A percentile compares a stretch with the other conserved stretches of the same genome.
Evolutionary conservation across 257 asterid genomes (phyloP).

Genomic region (Petunia secreta): DNA sequence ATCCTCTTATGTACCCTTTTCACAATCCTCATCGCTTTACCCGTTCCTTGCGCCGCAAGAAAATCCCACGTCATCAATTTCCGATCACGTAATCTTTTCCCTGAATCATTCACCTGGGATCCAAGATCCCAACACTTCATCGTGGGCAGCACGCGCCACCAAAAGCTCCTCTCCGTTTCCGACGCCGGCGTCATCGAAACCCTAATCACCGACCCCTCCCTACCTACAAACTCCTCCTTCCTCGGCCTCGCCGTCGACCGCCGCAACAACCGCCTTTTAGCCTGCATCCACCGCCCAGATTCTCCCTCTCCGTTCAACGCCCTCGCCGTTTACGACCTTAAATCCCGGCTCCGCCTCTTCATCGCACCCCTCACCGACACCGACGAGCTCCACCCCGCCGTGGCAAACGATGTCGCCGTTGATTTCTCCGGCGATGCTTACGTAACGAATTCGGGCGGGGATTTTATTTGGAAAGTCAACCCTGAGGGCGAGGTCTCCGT

Average conservation of each 20-base stretch:
- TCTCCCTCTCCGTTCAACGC: conserved; percentile 52
- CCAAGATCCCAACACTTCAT: conserved; percentile 74
- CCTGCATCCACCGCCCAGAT: conserved; percentile 50
- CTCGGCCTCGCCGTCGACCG: conserved; percentile 67
- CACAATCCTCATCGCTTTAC: conserved; percentile 27
- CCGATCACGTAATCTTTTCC: conserved; percentile 63
- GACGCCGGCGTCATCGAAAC: conserved; percentile 73
- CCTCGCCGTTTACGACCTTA: conserved; percentile 61
- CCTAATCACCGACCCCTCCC: conserved; percentile 53
- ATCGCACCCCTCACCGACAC: conserved; percentile 49
- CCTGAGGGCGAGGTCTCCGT: conserved; percentile 57
- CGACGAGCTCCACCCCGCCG: conserved; percentile 36
- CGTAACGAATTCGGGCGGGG: conserved; percentile 67
- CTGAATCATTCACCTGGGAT: conserved; percentile 78
- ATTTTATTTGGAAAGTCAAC: conserved; percentile 64
- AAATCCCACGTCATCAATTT: conserved; percentile 65
- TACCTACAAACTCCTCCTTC: conserved; percentile 57
- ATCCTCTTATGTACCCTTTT: not conserved
- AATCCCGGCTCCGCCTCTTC: conserved; percentile 50
- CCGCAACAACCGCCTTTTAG: conserved; percentile 66
- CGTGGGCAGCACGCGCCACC: conserved; percentile 62
- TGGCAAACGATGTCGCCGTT: conserved; percentile 60
- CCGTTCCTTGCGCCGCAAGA: conserved; percentile 37
- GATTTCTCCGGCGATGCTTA: conserved; percentile 75
- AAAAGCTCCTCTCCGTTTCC: conserved; percentile 62